Evolutionary conservation across 768 basidiomycete species (phyloP), one percentile per base, ranked within the genome.

Genomic region (Amanita pseudoporphyria): DNA sequence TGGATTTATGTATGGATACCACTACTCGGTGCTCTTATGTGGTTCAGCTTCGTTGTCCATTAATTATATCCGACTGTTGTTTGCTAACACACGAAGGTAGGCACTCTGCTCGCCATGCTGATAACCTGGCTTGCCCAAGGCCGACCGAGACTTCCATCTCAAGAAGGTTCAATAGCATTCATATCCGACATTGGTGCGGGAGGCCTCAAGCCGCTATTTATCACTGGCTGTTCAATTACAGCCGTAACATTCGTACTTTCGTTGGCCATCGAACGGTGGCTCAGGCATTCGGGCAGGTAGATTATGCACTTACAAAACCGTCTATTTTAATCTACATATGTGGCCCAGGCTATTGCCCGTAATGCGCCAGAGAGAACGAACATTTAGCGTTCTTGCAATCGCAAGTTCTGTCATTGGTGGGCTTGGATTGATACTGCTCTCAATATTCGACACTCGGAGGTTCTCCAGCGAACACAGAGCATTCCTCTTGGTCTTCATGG

Each of bases 141-240:
- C 16, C 67, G 74, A 26, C 82, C 79, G 7, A 70, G 69, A 58
- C 81, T 82, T 55, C 69, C 70, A 13, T 73, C 81, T 12, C 70
- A 74, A 60, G 71, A 79, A 32, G 73, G 74, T 18, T 62, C 63
- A 1, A 77, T 87, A 45, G 77, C 79, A n/a, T 87, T 83, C 62
- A 87, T 89, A 42, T 86, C 84, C 36, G 85, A 89, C 57, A 64
- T 88, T 31, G 86, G 82, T n/a, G 86, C 87, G 16, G 74, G 73
- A 54, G 69, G 73, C 45, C 67, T 89, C 38, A 88, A 89, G 60
- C 87, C 87, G 3, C 71, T 89, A 32, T 90, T 90, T 57, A 68
- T 89, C 44, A 68, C 72, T 13, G 81, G 80, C 6, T 82, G 79
- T 56, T 66, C 69, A 33, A 73, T 87, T 51, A 86, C 87, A 2